Evolutionary conservation across 1,139 yeast species (phyloP), one percentile per base, ranked within the genome.

Genomic region (Hyphopichia pseudoburtonii): DNA sequence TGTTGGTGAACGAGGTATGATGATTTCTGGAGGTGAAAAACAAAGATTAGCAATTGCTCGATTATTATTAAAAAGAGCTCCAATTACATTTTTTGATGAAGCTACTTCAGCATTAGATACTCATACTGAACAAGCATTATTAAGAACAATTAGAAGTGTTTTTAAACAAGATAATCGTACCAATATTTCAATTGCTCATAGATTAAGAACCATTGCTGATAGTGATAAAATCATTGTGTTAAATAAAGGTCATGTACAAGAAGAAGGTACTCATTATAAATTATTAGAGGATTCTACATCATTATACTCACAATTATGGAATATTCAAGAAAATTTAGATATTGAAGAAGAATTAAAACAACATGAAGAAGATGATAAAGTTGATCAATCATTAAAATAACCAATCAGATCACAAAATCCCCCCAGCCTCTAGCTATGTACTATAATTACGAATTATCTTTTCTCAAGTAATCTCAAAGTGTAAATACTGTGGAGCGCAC

Each of bases 21-120:
- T 92, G 98, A 89, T 92, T 33, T 88, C 97, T 9, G 98, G 99
- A 11, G 99, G 99, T 40, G 98, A 92, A 60, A 90, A 94, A 57
- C 99, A 92, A 61, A 72, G 99, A 45, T 70, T 92, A 37, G 98
- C 98, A 0, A 88, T 92, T 50, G 94, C 97, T 1, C 72, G 99
- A 47, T 78, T 92, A 15, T 63, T 92, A 33, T 66, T 92, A 49
- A 94, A 94, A 62, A 73, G 78, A 44, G 81, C 97, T 0, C 94
- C 95, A 12, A 87, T 94, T 37, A 86, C 95, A 42, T 92, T 94
- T 58, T 89, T 92, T 48, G 98, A 94, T 56, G 98, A 92, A 57
- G 97, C 97, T 5, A 92, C 99, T 0, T 84, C 95, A 35, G 98
- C 98, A 0, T 71, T 92, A 35, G 99, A 92, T 58, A 92, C 98